Base-by-base conservation (phyloP, 768 basidiomycete species). In the Mycena chlorophos region DNA sequence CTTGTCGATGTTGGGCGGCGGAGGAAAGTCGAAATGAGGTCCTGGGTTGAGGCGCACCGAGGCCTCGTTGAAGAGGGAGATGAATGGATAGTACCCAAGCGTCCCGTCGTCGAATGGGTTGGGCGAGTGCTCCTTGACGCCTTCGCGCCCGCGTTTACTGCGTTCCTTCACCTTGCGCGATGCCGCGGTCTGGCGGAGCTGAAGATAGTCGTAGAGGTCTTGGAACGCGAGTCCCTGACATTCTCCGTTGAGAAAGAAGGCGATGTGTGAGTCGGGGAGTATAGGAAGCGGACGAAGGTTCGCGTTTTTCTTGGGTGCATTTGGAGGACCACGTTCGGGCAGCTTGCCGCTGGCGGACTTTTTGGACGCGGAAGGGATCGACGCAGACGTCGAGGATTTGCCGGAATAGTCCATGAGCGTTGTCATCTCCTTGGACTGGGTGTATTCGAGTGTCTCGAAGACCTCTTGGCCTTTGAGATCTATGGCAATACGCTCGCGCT, bases 391-490 rank as follows among this genome's bases (percentile, higher is more conserved):
- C 5, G 78, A 78, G 2, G 79, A 71, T 69, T 88, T 89, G 16
- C 76, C 80, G 42, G 83, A 80, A 66, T 82, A 85, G 60, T 94
- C 92, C 80, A 95, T 85, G 58, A 98, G 83, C 31, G 86, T 77
- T 13, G 81, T 76, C 97, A 98, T 98, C 73, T 99, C 97, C 69
- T 95, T 97, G 26, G 81, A 84, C 55, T 86, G 84, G 10, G 85
- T 72, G 68, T 97, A 98, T 69, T 98, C 96, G 57, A 91, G 76
- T 56, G 86, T 86, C 74, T 99, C 97, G 69, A 98, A 98, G 69
- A 95, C 94, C 60, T 93, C 89, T 71, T 96, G 94, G n/a, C 91
- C 91, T 72, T 96, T 97, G 73, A 93, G 91, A 56, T 91, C 89
- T 67, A 99, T 95, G 3, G 95, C 85, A 57, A 96, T 90, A 52